These are phyloP conservation scores for Leptodontidium sp. DNA, from an alignment of 2,329 filamentous ascomycete species.

Conservation along the genomic window DNA sequence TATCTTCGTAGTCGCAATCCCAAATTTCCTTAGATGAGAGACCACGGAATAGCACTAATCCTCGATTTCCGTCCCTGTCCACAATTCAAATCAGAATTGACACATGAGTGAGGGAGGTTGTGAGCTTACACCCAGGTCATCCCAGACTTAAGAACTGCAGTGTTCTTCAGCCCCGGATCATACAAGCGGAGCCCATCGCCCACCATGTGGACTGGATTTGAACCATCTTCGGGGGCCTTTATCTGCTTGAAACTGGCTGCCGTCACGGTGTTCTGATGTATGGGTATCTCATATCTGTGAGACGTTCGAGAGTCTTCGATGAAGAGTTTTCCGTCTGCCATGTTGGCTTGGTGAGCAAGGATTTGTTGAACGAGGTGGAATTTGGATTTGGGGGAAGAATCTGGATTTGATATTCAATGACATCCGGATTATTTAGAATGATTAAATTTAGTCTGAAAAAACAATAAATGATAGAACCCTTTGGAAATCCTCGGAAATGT, in stretches of 20 bases:
- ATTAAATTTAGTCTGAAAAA: too few species aligned
- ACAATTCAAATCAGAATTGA: background rate
- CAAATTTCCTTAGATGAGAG: too few species aligned
- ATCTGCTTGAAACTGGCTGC: background rate
- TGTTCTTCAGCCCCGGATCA: constrained; percentile 7
- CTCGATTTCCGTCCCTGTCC: too few species aligned
- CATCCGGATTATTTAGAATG: too few species aligned
- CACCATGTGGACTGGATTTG: background rate
- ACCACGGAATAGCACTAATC: too few species aligned
- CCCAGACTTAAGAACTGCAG: background rate
- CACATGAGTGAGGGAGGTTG: background rate
- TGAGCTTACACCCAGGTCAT: background rate
- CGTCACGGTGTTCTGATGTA: background rate
- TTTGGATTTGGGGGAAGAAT: too few species aligned
- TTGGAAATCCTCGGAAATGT: too few species aligned
- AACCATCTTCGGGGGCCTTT: background rate
- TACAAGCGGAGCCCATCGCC: background rate
- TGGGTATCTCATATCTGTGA: background rate
- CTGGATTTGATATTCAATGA: too few species aligned
- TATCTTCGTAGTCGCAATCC: too few species aligned
- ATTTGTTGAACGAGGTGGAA: too few species aligned
- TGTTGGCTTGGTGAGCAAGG: background rate
- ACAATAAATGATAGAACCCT: too few species aligned
- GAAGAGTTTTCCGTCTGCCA: background rate
- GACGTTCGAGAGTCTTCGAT: background rate